Base-by-base conservation (phyloP, 2,329 filamentous ascomycete species). In the Samsoniella hepiali region DNA sequence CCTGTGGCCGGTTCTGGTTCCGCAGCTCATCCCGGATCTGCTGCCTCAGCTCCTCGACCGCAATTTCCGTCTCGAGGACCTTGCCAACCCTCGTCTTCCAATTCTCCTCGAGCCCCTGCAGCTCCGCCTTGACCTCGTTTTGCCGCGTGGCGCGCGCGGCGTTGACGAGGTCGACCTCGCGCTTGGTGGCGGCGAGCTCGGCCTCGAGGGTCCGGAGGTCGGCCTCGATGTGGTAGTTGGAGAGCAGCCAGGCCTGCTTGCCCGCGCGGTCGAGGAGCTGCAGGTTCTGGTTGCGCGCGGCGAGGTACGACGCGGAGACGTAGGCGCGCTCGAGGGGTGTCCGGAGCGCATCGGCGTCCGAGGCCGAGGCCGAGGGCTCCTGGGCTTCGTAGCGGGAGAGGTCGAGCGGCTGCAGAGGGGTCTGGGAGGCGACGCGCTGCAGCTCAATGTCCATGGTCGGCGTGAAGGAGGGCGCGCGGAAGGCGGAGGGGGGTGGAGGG, bases 191-290 rank as follows among this genome's bases (percentile, higher is more conserved):
- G 15, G 86, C 88, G 57, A 98, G 80, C 70, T 97, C 92, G 51
- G 81, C 81, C 81, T 98, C 94, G 32, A 96, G 72, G 13, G 75
- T 75, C 58, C 83, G 82, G 29, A 77, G 68, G 49, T 91, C 84
- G 50, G 86, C 85, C 77, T 97, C 94, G 27, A 93, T 76, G 68
- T 91, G 87, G 69, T 88, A 86, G 75, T 99, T 99, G 6, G 86
- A 86, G 9, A 96, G 84, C 62, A 99, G 81, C 94, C 95, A 98
- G 10, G 91, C 89, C 75, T 97, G 97, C 77, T 91, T 91, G 68
- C 94, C 95, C 75, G 88, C 88, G 58, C 82, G 82, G 70, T 95
- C 91, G 27, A 97, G 84, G n/a, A 97, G 82, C 1, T 81, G 79
- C 22, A 97, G 84, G 75, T 86, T 82, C 38, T 80, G 70, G 42